Conservation (phyloP, 768 basidiomycete species). For the Kwoniella heveanensis region DNA sequence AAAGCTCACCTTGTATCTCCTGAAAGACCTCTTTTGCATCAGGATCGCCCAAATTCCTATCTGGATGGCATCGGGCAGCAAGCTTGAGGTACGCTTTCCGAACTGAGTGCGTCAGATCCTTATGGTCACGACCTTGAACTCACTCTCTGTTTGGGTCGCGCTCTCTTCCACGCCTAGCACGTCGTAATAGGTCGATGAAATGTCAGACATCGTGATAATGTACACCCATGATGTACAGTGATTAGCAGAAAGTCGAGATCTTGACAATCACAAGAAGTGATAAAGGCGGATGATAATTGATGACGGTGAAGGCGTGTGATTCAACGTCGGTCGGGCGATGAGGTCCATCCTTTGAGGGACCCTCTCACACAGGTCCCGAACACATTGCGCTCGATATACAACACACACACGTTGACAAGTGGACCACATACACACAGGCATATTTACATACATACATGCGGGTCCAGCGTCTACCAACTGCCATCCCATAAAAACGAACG, state of each 20-base stretch:
- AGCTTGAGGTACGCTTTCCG: constrained; percentile 36
- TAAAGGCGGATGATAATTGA: neutral
- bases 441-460: neutral
- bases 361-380: too few relatives aligned
- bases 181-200: constrained; percentile 28
- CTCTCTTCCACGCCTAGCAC: constrained; percentile 26
- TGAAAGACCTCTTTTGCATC: constrained; percentile 32
- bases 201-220: neutral
- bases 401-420: neutral
- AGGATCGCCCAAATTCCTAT: constrained; percentile 29
- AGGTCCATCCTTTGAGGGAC: constrained; percentile 17
- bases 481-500: constrained; percentile 6
- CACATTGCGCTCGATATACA: too few relatives aligned
- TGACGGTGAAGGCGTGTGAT: neutral
- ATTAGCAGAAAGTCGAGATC: too few relatives aligned
- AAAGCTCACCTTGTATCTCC: constrained; percentile 30
- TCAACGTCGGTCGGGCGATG: neutral
- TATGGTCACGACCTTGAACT: constrained; percentile 3
- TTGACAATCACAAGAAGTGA: neutral
- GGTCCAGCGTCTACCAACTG: neutral
- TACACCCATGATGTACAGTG: constrained; percentile 1
- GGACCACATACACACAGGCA: too few relatives aligned
- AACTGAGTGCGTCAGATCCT: constrained; percentile 22
- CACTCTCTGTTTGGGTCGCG: constrained; percentile 26
- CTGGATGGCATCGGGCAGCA: constrained; percentile 37